Base-by-base conservation (phyloP, 225 moss, liverwort and hornwort species). In the Antitrichia curtipendula region DNA sequence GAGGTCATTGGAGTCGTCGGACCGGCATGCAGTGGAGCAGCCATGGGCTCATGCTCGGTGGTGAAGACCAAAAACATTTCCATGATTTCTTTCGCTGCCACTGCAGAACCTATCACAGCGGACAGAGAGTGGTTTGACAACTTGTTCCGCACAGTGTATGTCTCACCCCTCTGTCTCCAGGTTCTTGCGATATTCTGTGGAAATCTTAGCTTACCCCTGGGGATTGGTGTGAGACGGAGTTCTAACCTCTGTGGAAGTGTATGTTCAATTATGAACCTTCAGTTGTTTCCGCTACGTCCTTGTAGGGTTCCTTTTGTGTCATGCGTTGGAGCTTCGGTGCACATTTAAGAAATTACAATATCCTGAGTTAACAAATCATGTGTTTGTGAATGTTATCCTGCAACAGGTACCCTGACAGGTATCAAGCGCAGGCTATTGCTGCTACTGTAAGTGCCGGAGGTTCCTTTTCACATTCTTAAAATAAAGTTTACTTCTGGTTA, bases 141-240 rank as follows among this genome's bases (percentile, higher is more conserved):
- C 77, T 95, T 97, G 66, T 97, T 94, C 77, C 97, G 97, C 75
- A 96, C 95, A 62, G 97, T 97, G 97, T 97, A 92, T 87, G 96
- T 84, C 47, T 40, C 61, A 32, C 68, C 25, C 64, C 53, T 56
- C 76, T 16, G 17, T 64, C 31, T 71, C 29, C 32, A 38, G 43
- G 10, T 77, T 69, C 81, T 75, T 68, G 59, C 12, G 13, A 76
- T 82, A 38, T 32, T 80, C 50, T 78, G 72, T 72, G 79, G 61
- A 69, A 40, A 62, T 70, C 43, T 25, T 38, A 86, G 86, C 28
- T 60, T 61, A n/a, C 23, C 13, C 47, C 16, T 57, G 62, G 34
- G 77, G 5, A 60, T 73, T 50, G 65, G 4, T 84, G 54, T 73
- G 40, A 74, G 50, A 41, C 29, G 50, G 65, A 74, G 65, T 38